phyloP scores from a whole-genome alignment of 2,329 filamentous ascomycete genomes.

The Aschersonia sp. region DNA sequence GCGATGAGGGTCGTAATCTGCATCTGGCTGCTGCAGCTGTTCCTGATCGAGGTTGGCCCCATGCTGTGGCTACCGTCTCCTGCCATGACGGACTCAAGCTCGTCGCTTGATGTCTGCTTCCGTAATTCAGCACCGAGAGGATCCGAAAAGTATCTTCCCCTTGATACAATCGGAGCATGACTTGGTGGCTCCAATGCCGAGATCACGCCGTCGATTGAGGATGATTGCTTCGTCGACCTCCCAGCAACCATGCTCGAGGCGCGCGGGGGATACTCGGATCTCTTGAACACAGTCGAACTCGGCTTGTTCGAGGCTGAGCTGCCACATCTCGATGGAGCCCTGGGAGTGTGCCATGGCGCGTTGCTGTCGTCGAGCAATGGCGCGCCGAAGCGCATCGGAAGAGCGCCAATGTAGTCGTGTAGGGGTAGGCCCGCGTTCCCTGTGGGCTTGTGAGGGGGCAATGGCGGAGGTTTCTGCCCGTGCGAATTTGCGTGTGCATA shows the following conservation, averaged over 20 bases:
- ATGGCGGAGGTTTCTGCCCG: neutral
- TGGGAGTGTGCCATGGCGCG: conserved; percentile 5
- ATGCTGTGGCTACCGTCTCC: neutral
- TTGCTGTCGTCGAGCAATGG: conserved; percentile 8
- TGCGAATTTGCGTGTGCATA: conserved; percentile 1
- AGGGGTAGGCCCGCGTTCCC: conserved; percentile 6
- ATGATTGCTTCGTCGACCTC: conserved; percentile 3
- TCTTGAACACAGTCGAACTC: conserved; percentile 2
- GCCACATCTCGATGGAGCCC: conserved; percentile 2
- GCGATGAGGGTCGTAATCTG: neutral
- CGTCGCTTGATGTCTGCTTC: neutral
- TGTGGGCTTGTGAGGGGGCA: conserved; percentile 4
- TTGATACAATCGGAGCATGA: neutral
- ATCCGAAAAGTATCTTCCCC: neutral
- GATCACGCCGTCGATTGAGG: conserved; percentile 11
- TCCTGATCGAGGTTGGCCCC: neutral
- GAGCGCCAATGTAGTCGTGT: conserved; percentile 10
- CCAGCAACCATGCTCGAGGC: conserved; percentile 12
- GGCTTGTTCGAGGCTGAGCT: neutral
- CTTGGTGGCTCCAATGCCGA: conserved; percentile 2
- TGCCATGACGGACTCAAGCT: neutral
- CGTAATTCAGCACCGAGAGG: neutral
- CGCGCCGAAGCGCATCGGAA: conserved; percentile 10
- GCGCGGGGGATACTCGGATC: conserved; percentile 10
- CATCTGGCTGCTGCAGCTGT: neutral